Evolutionary conservation across 345 rosid genomes (phyloP).

Genomic region (Pelargonium nanum): DNA sequence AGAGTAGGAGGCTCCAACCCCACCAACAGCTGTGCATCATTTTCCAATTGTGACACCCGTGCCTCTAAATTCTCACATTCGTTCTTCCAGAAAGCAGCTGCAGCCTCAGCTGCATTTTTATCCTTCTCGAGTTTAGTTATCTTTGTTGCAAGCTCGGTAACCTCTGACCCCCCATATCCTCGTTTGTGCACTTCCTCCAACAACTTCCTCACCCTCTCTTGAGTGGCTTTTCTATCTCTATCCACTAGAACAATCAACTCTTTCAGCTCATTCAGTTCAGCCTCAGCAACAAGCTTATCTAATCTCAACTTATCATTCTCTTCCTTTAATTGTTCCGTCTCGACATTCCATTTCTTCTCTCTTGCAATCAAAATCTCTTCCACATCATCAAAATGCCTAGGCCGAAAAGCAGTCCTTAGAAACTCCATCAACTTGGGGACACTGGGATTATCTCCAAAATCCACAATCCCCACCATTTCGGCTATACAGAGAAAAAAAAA

Average conservation of each 20-base stretch:
- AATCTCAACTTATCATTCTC: background rate
- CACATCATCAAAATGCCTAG: background rate
- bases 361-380: background rate
- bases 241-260: background rate
- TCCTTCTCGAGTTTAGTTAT: background rate
- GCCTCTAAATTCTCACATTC: background rate
- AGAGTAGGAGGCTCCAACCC: background rate
- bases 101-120: background rate
- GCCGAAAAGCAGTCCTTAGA: background rate
- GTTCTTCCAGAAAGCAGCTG: background rate
- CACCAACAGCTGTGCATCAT: background rate
- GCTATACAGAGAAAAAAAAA: background rate
- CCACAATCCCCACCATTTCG: background rate
- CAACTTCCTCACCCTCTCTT: background rate
- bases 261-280: background rate
- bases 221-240: background rate
- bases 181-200: background rate
- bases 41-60: background rate
- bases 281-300: background rate
- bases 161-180: background rate
- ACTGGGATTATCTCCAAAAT: background rate
- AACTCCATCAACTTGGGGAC: background rate
- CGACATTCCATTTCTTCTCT: background rate
- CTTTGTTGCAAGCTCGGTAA: background rate
- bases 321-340: background rate